Evolutionary conservation across 352 stramenopile species (phyloP).

Genomic region (Nothophytophthora sp.): DNA sequence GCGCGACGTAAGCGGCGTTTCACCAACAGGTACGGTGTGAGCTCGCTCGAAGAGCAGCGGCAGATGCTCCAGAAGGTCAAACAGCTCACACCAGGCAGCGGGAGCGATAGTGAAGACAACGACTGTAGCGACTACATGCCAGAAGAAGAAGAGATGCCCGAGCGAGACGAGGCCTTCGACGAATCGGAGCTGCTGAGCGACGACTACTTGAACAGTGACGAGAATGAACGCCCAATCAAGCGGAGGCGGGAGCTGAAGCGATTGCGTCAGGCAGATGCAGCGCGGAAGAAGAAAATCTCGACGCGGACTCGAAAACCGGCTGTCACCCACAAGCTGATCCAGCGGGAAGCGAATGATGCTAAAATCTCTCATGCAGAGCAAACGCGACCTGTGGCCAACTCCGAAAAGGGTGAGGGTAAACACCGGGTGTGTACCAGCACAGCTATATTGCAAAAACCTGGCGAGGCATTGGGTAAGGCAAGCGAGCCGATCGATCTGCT

Average conservation of each 20-base stretch:
- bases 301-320: conserved; percentile 17
- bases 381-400: neutral
- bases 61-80: conserved; percentile 36
- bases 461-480: conserved; percentile 1
- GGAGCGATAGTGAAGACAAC: conserved; percentile 27
- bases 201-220: conserved; percentile 44
- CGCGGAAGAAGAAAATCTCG: conserved; percentile 28
- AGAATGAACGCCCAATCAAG: conserved; percentile 13
- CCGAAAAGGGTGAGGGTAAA: neutral
- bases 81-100: conserved; percentile 32
- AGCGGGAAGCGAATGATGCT: conserved; percentile 1
- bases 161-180: conserved; percentile 33
- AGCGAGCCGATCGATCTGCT: conserved; percentile 26
- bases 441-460: conserved; percentile 1
- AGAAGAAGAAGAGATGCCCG: conserved; percentile 36
- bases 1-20: conserved; percentile 39
- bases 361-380: neutral
- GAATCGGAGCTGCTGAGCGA: conserved; percentile 47
- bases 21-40: conserved; percentile 37
- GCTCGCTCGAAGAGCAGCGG: conserved; percentile 41
- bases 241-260: conserved; percentile 23
- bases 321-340: conserved; percentile 18
- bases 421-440: conserved; percentile 1
- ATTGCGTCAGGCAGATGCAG: conserved; percentile 11
- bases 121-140: conserved; percentile 47